Conservation (phyloP, 2,329 filamentous ascomycete genomes). For the Exophiala sp. region DNA sequence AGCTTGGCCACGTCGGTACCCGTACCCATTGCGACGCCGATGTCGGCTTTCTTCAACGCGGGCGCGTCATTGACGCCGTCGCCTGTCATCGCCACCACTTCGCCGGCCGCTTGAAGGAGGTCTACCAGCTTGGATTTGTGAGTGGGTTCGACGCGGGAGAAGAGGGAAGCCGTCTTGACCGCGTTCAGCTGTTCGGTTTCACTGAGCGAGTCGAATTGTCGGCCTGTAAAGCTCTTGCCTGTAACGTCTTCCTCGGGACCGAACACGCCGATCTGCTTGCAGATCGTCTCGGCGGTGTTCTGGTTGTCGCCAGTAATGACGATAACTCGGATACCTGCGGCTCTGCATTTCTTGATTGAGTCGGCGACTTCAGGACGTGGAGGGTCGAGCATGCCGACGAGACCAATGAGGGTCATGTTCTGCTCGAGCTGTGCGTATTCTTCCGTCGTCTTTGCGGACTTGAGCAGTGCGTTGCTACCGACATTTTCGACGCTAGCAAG, state of each 20-base stretch:
- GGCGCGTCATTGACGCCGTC: conserved; percentile 98
- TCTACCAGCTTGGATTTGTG: conserved; percentile 99
- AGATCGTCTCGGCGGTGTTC: conserved; percentile 96
- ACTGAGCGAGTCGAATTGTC: conserved; percentile 85
- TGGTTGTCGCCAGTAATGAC: conserved; percentile 98
- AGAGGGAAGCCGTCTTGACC: conserved; percentile 80
- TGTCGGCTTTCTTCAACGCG: conserved; percentile 96
- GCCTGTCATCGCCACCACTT: conserved; percentile 98
- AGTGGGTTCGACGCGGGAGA: conserved; percentile 90
- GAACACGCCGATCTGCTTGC: conserved; percentile 94
- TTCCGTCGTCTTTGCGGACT: conserved; percentile 72
- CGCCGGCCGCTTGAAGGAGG: conserved; percentile 83
- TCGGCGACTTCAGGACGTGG: conserved; percentile 84
- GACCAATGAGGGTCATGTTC: conserved; percentile 87
- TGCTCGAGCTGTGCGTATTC: conserved; percentile 88
- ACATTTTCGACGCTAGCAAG: conserved; percentile 80
- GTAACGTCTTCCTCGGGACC: conserved; percentile 72
- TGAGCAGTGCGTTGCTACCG: conserved; percentile 64
- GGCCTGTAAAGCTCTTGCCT: conserved; percentile 92
- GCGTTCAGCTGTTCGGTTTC: conserved; percentile 77
- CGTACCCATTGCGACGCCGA: conserved; percentile 97
- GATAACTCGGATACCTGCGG: conserved; percentile 91
- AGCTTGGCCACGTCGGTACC: conserved; percentile 96
- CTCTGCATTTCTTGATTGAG: conserved; percentile 84
- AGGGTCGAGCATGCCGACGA: conserved; percentile 95